These are phyloP conservation scores for Penicillium paneum DNA, from an alignment of 2,329 filamentous ascomycete genomes.

Conservation along the genomic window DNA sequence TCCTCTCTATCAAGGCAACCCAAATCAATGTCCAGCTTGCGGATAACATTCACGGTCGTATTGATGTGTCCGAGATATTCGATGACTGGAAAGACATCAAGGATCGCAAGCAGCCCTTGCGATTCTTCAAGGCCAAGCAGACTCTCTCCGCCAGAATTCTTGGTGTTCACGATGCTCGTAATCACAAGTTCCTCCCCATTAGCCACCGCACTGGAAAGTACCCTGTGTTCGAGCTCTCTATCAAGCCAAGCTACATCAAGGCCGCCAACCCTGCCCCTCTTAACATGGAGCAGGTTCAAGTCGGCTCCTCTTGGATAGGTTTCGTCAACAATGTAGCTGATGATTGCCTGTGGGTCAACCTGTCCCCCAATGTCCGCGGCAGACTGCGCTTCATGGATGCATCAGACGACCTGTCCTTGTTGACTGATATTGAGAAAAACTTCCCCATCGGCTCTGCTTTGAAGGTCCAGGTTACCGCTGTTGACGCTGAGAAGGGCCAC, in stretches of 20 bases:
- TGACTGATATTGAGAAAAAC: constrained; percentile 71
- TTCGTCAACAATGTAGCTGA: constrained; percentile 88
- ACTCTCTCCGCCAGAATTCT: constrained; percentile 72
- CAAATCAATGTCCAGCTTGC: constrained; percentile 88
- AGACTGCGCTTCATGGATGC: constrained; percentile 79
- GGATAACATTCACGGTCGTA: constrained; percentile 84
- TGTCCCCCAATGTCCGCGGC: constrained; percentile 84
- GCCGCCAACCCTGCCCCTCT: constrained; percentile 60
- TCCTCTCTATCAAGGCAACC: constrained; percentile 83
- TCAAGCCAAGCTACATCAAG: constrained; percentile 62
- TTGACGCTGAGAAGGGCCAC: constrained; percentile 69
- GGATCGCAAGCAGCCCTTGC: constrained; percentile 76
- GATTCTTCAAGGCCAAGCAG: constrained; percentile 68
- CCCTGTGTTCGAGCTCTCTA: constrained; percentile 78
- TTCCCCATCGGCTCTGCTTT: constrained; percentile 91
- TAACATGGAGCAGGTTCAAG: constrained; percentile 67
- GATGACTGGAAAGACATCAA: constrained; percentile 83
- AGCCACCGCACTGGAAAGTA: constrained; percentile 78
- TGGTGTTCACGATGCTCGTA: constrained; percentile 84
- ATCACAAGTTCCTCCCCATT: constrained; percentile 87
- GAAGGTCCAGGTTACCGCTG: constrained; percentile 70
- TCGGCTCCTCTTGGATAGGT: constrained; percentile 69
- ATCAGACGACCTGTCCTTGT: constrained; percentile 76
- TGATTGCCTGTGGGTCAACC: constrained; percentile 81
- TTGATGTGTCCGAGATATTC: constrained; percentile 88